Evolutionary conservation across 768 basidiomycete species (phyloP).

Genomic region (Hygrophorus russula): DNA sequence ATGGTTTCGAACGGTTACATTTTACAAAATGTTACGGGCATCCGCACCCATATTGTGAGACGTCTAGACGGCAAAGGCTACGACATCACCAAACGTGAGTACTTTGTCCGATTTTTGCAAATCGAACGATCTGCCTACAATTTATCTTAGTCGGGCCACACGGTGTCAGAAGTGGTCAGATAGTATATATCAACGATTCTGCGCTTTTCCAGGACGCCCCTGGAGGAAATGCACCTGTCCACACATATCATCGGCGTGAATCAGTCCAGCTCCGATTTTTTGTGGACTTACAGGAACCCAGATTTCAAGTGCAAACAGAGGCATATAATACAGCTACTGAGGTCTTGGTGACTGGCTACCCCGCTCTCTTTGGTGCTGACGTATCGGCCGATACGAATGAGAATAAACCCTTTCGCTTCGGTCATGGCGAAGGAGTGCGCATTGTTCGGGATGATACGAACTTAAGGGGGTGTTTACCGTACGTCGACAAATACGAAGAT

Average conservation of each 20-base stretch:
- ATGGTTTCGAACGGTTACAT: constrained; percentile 59
- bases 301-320: constrained; percentile 26
- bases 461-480: constrained; percentile 47
- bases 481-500: constrained; percentile 32
- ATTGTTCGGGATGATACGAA: constrained; percentile 45
- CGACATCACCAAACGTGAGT: constrained; percentile 72
- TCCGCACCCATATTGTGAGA: constrained; percentile 68
- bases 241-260: constrained; percentile 14
- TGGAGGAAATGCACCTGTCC: constrained; percentile 9
- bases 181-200: constrained; percentile 71
- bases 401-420: constrained; percentile 29
- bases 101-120: neutral
- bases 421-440: constrained; percentile 39
- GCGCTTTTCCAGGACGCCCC: constrained; percentile 25
- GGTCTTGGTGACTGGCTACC: constrained; percentile 43
- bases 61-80: constrained; percentile 79
- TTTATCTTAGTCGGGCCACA: constrained; percentile 62
- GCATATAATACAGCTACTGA: constrained; percentile 27
- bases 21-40: constrained; percentile 66
- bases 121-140: constrained; percentile 4
- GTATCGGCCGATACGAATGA: constrained; percentile 22
- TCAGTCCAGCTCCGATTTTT: constrained; percentile 49
- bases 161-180: constrained; percentile 66
- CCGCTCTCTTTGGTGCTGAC: constrained; percentile 64
- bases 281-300: constrained; percentile 37